phyloP scores from a whole-genome alignment of 2,329 filamentous ascomycete species.

The Fusarium lateritium region DNA sequence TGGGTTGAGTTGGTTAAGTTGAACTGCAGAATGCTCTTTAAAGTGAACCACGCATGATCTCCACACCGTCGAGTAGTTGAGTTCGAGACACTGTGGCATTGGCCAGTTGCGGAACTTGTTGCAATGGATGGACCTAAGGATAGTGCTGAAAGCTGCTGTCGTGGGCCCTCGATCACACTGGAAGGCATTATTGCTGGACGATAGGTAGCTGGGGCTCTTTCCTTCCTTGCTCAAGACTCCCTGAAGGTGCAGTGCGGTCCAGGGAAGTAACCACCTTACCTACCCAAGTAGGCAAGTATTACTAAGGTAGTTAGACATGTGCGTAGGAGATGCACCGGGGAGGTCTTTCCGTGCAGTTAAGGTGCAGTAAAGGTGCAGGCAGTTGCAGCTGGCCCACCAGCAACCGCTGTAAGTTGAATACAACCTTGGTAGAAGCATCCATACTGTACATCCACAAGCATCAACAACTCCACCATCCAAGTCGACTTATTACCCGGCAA shows the following conservation, averaged over 20 bases:
- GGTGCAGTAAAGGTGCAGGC: conserved; percentile 9
- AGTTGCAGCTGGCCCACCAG: conserved; percentile 4
- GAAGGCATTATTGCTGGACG: not conserved
- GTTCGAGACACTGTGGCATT: not conserved
- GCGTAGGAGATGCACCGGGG: conserved; percentile 18
- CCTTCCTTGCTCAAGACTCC: not conserved
- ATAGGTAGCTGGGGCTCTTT: not conserved
- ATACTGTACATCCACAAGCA: not conserved
- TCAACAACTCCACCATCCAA: conserved; percentile 1
- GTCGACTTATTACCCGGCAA: not conserved
- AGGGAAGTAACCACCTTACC: not conserved
- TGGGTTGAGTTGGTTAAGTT: conserved; percentile 4
- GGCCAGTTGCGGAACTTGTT: not conserved
- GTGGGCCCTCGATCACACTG: not conserved
- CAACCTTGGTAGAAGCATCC: not conserved
- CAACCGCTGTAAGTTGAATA: not conserved
- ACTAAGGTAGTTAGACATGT: conserved; percentile 2
- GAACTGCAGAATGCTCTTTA: conserved; percentile 15
- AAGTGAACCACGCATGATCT: conserved; percentile 14
- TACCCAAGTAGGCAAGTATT: conserved; percentile 8
- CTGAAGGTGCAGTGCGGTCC: not conserved
- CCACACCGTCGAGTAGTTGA: conserved; percentile 9
- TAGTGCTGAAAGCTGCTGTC: not conserved
- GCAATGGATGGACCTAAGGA: not conserved
- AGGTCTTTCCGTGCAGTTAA: conserved; percentile 29